phyloP scores from a whole-genome alignment of 1,284 basidiomycete species.

The Cryptococcus hybrid region DNA sequence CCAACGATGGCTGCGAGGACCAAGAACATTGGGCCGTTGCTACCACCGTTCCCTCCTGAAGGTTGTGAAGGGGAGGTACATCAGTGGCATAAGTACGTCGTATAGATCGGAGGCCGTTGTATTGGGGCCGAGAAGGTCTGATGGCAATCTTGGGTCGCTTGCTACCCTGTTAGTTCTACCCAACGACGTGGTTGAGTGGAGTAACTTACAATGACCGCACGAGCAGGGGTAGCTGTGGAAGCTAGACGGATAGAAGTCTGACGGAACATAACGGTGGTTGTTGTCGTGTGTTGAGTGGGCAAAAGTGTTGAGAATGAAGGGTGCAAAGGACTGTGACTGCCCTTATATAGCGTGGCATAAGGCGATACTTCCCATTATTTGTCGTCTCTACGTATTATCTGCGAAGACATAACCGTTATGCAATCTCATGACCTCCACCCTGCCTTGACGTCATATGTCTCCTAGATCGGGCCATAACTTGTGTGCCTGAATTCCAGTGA shows the following conservation, averaged over 20 bases:
- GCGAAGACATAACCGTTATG: no score
- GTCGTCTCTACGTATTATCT: no score
- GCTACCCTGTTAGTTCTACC: no score
- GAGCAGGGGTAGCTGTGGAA: constrained; percentile 2
- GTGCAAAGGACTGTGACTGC: no score
- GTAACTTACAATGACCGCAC: constrained; percentile 1
- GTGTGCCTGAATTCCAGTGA: no score
- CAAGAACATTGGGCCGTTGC: constrained; percentile 27
- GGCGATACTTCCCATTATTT: no score
- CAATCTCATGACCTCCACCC: no score
- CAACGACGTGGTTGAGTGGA: no score
- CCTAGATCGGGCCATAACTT: no score
- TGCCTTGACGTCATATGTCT: no score
- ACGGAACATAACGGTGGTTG: constrained; percentile 10
- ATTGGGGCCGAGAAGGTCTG: not conserved
- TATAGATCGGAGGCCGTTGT: not conserved
- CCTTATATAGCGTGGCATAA: no score
- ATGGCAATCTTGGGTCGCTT: constrained; percentile 7
- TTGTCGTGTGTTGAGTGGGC: not conserved
- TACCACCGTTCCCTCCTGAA: constrained; percentile 8
- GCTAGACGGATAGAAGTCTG: constrained; percentile 15
- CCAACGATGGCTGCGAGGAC: constrained; percentile 40
- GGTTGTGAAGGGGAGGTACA: constrained; percentile 1
- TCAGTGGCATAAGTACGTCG: constrained; percentile 15
- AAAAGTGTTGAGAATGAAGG: not conserved